phyloP scores from a whole-genome alignment of 2,329 filamentous ascomycete species.

The Colletotrichum sp. region DNA sequence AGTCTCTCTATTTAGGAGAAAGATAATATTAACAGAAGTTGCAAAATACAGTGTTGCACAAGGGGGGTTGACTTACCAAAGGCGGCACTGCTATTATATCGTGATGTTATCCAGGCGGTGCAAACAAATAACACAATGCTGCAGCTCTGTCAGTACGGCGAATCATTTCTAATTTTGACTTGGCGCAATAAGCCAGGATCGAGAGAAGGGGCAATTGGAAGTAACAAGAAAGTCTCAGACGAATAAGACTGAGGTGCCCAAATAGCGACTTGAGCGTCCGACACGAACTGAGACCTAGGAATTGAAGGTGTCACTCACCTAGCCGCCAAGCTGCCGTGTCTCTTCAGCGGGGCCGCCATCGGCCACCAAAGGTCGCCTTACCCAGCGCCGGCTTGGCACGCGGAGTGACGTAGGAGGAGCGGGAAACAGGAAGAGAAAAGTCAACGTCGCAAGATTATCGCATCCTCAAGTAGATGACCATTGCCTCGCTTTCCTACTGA shows the following conservation, averaged over 20 bases:
- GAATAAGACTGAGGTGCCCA: background rate
- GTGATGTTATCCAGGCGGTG: constrained; percentile 29
- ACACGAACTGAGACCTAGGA: background rate
- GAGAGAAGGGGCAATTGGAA: background rate
- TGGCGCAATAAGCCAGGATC: background rate
- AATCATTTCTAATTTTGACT: background rate
- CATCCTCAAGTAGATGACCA: background rate
- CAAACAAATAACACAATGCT: constrained; percentile 8
- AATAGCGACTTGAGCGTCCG: background rate
- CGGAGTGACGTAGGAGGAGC: background rate
- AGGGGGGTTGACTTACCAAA: constrained; percentile 34
- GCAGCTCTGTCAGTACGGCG: background rate
- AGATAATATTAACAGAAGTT: background rate
- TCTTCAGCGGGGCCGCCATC: constrained; percentile 21
- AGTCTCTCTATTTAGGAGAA: constrained; percentile 31
- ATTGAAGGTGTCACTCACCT: constrained; percentile 15
- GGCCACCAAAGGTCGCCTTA: background rate
- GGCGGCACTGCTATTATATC: constrained; percentile 39
- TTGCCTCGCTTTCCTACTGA: background rate
- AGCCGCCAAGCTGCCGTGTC: constrained; percentile 17
- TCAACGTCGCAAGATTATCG: background rate
- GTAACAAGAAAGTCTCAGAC: background rate
- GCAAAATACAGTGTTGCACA: too few species aligned
- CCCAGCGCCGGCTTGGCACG: constrained; percentile 2
- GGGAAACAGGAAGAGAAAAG: background rate